Evolutionary conservation across 108 stramenopile species (phyloP), one percentile per base, ranked within the genome.

Genomic region (Cylindrotheca closterium): DNA sequence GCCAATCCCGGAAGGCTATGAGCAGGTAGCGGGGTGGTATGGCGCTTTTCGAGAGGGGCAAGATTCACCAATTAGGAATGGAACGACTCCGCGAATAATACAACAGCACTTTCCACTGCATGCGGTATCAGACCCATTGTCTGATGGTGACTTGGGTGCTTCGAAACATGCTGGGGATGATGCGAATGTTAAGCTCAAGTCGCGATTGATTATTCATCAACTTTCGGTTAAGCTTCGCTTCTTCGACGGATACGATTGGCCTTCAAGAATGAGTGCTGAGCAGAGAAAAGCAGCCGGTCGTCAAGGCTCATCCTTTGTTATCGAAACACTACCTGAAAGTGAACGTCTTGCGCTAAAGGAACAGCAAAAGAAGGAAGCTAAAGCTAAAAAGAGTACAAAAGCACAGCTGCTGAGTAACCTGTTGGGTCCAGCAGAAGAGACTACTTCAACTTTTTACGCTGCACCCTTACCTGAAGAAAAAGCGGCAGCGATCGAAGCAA

Each of bases 211-310:
- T 15, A 59, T 94, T 7, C 84, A 74, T 22, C 84, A 93, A 54
- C 60, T 84, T 4, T 65, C 71, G 10, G 47, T 87, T 7, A 77
- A 69, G 33, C 51, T 81, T 37, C 89, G 86, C 4, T 74, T 91
- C 30, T 91, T 84, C 58, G 92, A 91, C 55, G 92, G 92, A 2
- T 89, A 74, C 60, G 92, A 94, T 60, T 94, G 84, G 83, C 76
- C 82, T 19, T 48, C 81, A 32, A 66, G 48, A 31, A 32, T 74
- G 33, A 50, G 33, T 21, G 49, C 55, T n/a, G 28, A 51, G 19
- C 53, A 60, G 33, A 67, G 55, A 26, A 51, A 57, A 32, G 32
- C 52, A 0, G 51, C 52, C 52, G 65, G 30, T 53, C 65, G 47
- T 66, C 27, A 37, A 31, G 67, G 51, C 17, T 49, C 28, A 2